Conservation (phyloP, 352 stramenopile genomes). For the Phytophthora litchii region DNA sequence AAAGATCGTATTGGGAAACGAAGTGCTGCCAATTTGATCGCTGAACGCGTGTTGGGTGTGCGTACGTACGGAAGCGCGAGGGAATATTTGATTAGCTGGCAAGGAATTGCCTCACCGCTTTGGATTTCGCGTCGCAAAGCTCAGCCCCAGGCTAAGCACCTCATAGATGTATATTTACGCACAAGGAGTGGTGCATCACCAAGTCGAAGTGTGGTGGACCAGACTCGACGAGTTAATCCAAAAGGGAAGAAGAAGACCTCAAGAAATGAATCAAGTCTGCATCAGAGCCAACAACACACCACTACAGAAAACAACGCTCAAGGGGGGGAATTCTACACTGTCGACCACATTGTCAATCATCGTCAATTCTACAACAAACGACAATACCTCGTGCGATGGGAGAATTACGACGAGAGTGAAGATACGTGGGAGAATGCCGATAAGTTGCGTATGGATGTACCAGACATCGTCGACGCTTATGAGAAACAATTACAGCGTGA, state of each 20-base stretch:
- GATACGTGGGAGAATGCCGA: conserved; percentile 70
- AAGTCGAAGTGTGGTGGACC: neutral
- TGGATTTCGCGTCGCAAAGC: conserved; percentile 50
- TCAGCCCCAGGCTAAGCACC: conserved; percentile 26
- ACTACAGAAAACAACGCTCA: conserved; percentile 1
- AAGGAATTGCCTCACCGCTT: conserved; percentile 17
- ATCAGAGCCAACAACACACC: neutral
- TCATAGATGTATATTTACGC: conserved; percentile 43
- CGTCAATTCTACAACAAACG: conserved; percentile 45
- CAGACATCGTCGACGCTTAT: conserved; percentile 62
- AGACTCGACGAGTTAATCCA: conserved; percentile 3
- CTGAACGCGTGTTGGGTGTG: conserved; percentile 37
- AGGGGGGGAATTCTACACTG: conserved; percentile 44
- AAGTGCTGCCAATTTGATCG: conserved; percentile 19
- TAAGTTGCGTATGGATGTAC: conserved; percentile 57
- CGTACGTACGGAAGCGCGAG: conserved; percentile 25
- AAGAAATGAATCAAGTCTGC: conserved; percentile 11
- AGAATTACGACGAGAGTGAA: conserved; percentile 64
- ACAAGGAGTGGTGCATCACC: neutral
- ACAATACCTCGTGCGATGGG: conserved; percentile 72
- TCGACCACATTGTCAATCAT: conserved; percentile 69
- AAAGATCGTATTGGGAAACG: conserved; percentile 35
- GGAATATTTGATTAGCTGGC: conserved; percentile 50
- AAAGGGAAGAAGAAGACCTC: conserved; percentile 16
- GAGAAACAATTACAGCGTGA: conserved; percentile 33